Percentiles rank a stretch among this genome's conserved stretches.
phyloP scores from a whole-genome alignment of 768 basidiomycete genomes.

The Leccinum rimulosum region DNA sequence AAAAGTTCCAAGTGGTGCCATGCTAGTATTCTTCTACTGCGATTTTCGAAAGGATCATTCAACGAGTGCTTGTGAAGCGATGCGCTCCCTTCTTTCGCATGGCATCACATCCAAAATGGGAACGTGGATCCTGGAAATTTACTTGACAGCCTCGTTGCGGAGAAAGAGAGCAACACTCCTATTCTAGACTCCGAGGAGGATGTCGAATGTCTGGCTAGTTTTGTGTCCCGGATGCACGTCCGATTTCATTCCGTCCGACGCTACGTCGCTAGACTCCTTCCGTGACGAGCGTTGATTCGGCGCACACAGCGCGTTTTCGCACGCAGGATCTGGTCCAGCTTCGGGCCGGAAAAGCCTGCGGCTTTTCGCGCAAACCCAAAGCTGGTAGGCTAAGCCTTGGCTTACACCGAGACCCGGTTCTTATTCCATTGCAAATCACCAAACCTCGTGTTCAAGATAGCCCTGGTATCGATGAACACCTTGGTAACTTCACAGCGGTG shows the following conservation, averaged over 20 bases:
- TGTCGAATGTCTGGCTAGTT: background rate
- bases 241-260: background rate
- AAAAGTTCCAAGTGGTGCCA: background rate
- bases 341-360: too few species aligned
- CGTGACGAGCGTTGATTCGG: too few species aligned
- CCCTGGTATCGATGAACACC: too few species aligned
- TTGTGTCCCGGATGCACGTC: too few species aligned
- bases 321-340: too few species aligned
- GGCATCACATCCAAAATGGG: background rate
- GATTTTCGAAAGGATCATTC: slow-evolving; percentile 12
- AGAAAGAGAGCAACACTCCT: background rate
- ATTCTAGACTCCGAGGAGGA: slow-evolving; percentile 7
- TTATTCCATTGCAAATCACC: too few species aligned
- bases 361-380: too few species aligned
- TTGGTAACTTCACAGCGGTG: too few species aligned
- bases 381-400: too few species aligned
- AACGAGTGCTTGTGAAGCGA: slow-evolving; percentile 3
- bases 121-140: background rate
- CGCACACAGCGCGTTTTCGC: too few species aligned
- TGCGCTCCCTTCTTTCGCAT: slow-evolving; percentile 18
- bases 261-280: too few species aligned
- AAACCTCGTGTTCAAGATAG: too few species aligned
- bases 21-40: slow-evolving; percentile 16
- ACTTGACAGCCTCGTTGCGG: background rate
- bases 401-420: background rate